These are phyloP conservation scores for Sonneratia alba DNA, from an alignment of 345 rosid species.

Conservation along the genomic window DNA sequence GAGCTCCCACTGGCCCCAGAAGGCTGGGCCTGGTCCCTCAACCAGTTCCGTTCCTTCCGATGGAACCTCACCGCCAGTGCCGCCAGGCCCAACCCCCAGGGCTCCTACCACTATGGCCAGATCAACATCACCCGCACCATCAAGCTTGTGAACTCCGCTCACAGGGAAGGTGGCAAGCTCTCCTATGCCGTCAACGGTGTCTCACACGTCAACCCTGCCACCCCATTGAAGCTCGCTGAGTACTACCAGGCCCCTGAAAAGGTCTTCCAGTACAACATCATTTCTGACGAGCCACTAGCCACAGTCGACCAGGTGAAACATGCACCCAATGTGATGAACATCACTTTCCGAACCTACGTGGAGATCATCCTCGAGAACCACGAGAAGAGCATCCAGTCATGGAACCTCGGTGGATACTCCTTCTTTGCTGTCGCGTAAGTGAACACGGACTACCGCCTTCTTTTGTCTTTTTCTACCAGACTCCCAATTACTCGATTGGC, in stretches of 20 bases:
- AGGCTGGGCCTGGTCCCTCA: slow-evolving; percentile 24
- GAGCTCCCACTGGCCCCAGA: slow-evolving; percentile 18
- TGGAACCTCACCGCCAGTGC: slow-evolving; percentile 40
- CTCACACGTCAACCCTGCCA: slow-evolving; percentile 13
- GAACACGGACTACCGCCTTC: too few species aligned
- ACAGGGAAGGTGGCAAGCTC: slow-evolving; percentile 12
- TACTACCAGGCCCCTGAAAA: slow-evolving; percentile 8
- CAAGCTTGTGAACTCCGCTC: slow-evolving; percentile 9
- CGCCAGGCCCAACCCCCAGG: slow-evolving; percentile 44
- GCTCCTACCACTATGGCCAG: slow-evolving; percentile 35
- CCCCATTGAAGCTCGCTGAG: slow-evolving; percentile 19
- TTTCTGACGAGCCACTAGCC: slow-evolving; percentile 7
- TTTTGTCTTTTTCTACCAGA: background rate
- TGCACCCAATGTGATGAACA: slow-evolving; percentile 11
- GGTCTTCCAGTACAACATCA: slow-evolving; percentile 15
- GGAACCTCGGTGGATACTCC: slow-evolving; percentile 18
- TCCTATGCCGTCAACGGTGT: slow-evolving; percentile 14
- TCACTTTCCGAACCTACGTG: slow-evolving; percentile 15
- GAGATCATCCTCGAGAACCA: slow-evolving; percentile 23
- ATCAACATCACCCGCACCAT: slow-evolving; percentile 23
- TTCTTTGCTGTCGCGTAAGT: slow-evolving; percentile 13
- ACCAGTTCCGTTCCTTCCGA: slow-evolving; percentile 20
- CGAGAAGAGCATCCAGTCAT: slow-evolving; percentile 19
- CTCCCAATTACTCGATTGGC: too few species aligned
- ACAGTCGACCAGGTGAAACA: background rate